Evolutionary conservation across 192 early-diverging fungal genomes (phyloP).

Genomic region (Backusella luteola): DNA sequence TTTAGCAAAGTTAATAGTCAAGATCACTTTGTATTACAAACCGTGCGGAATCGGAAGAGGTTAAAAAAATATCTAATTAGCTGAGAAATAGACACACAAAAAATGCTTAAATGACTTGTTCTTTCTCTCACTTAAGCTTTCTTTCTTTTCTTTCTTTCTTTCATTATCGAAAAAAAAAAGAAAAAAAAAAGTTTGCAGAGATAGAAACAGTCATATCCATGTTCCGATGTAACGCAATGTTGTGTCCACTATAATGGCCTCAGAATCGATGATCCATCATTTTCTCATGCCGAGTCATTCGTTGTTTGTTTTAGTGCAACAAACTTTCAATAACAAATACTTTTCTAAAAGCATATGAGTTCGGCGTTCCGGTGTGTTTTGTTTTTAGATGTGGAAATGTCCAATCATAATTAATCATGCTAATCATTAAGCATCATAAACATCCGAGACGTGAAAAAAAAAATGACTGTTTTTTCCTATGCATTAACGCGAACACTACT

Average conservation of each 20-base stretch:
- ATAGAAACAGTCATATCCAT: neutral
- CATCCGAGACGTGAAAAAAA: neutral
- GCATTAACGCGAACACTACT: neutral
- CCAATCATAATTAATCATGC: too few relatives aligned
- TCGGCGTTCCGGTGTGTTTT: neutral
- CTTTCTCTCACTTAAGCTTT: neutral
- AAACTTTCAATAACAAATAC: neutral
- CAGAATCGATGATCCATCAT: neutral
- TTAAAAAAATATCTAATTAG: neutral
- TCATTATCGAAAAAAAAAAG: neutral
- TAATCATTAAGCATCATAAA: neutral
- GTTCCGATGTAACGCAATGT: neutral
- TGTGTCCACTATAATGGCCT: neutral
- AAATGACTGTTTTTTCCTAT: neutral
- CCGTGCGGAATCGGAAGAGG: neutral
- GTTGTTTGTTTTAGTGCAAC: neutral
- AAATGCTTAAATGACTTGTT: neutral
- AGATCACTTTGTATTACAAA: neutral
- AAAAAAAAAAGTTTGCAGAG: too few relatives aligned
- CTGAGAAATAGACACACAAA: neutral
- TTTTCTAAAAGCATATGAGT: neutral
- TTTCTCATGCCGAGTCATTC: neutral
- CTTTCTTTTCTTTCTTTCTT: neutral
- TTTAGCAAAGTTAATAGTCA: neutral
- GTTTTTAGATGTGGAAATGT: neutral